Conservation (phyloP, 1,284 basidiomycete species). For the Irpex lacteus region DNA sequence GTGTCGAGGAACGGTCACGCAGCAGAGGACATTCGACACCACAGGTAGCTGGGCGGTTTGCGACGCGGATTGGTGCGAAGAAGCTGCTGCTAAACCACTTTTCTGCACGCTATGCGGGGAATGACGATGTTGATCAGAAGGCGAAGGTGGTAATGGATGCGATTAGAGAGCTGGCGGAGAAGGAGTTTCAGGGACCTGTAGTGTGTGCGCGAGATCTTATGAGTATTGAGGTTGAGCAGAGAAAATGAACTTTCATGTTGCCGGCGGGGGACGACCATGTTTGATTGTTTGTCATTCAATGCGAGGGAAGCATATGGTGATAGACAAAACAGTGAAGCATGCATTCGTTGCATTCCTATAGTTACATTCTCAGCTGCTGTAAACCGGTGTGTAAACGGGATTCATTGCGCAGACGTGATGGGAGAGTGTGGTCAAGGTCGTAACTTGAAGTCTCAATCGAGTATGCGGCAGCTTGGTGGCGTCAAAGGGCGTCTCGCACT, state of each 20-base stretch:
- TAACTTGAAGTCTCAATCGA: too few relatives aligned
- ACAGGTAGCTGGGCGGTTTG: constrained; percentile 87
- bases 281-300: too few relatives aligned
- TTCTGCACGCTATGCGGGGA: constrained; percentile 47
- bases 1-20: constrained; percentile 67
- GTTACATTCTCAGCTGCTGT: too few relatives aligned
- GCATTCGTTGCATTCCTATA: too few relatives aligned
- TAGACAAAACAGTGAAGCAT: too few relatives aligned
- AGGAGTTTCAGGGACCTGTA: constrained; percentile 49
- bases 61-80: constrained; percentile 61
- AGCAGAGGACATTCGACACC: constrained; percentile 91
- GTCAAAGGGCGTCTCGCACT: too few relatives aligned
- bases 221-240: constrained; percentile 52
- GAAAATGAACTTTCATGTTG: constrained; percentile 24
- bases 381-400: too few relatives aligned
- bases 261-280: not conserved
- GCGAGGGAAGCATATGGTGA: too few relatives aligned
- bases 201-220: constrained; percentile 72
- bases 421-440: too few relatives aligned
- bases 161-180: constrained; percentile 54
- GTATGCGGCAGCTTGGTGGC: too few relatives aligned
- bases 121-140: constrained; percentile 42
- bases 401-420: too few relatives aligned
- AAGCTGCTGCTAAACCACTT: constrained; percentile 86
- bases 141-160: constrained; percentile 56